A percentile compares a stretch with the other conserved stretches of the same genome.
Conservation (phyloP, 2,329 filamentous ascomycete species). For the Fusarium secorum region DNA sequence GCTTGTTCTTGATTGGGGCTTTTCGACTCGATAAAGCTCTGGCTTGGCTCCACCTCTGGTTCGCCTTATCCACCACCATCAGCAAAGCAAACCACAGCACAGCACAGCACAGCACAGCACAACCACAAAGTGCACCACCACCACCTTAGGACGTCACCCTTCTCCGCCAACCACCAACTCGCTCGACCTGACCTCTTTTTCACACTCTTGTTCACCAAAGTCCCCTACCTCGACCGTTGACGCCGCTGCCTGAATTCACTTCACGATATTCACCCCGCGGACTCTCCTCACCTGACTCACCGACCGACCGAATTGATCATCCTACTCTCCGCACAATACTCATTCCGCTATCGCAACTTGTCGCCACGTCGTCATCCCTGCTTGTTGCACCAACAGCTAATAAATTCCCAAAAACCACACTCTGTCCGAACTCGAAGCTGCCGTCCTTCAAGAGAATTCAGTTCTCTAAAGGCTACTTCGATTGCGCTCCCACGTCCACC, state of each 20-base stretch:
- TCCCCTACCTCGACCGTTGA: neutral
- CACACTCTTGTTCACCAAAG: slow-evolving; percentile 3
- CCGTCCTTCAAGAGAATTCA: neutral
- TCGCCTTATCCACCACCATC: slow-evolving; percentile 28
- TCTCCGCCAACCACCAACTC: slow-evolving; percentile 12
- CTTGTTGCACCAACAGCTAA: neutral
- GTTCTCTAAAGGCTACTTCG: neutral
- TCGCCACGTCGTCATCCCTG: slow-evolving; percentile 28
- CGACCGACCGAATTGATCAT: slow-evolving; percentile 8
- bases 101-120: neutral
- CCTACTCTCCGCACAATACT: neutral
- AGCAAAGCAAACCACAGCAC: slow-evolving; percentile 1
- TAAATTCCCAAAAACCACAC: neutral
- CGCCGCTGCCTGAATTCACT: slow-evolving; percentile 1
- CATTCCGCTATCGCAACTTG: slow-evolving; percentile 22
- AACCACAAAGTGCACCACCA: slow-evolving; percentile 13
- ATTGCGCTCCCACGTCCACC: neutral
- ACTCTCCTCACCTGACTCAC: slow-evolving; percentile 7
- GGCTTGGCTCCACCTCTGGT: slow-evolving; percentile 32
- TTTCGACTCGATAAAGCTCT: slow-evolving; percentile 23
- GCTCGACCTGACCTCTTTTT: slow-evolving; percentile 13
- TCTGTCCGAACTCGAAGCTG: neutral
- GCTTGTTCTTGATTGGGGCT: slow-evolving; percentile 16
- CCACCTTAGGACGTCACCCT: slow-evolving; percentile 26
- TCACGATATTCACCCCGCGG: slow-evolving; percentile 7